phyloP scores from a whole-genome alignment of 257 asterid genomes.

The Jaltomata sinuosa region DNA sequence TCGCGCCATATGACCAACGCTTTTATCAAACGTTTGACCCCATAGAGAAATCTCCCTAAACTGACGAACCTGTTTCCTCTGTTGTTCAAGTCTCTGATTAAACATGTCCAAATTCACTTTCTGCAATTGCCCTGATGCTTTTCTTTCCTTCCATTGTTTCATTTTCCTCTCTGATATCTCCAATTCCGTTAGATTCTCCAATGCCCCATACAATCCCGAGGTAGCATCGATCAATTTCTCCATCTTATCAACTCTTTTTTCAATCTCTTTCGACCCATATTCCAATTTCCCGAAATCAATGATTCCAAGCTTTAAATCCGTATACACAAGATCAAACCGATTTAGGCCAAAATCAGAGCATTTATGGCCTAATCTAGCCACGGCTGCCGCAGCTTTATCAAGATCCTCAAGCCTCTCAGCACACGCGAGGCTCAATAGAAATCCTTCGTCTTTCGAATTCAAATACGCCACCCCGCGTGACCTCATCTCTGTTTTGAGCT shows the following conservation, averaged over 20 bases:
- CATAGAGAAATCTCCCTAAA: conserved; percentile 53
- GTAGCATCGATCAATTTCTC: conserved; percentile 44
- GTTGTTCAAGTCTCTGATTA: conserved; percentile 37
- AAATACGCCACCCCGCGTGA: conserved; percentile 51
- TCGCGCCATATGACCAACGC: conserved; percentile 50
- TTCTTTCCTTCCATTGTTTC: conserved; percentile 27
- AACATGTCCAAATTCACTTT: conserved; percentile 28
- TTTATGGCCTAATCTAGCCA: conserved; percentile 52
- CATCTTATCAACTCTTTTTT: conserved; percentile 40
- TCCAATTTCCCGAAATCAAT: conserved; percentile 24
- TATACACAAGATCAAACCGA: conserved; percentile 39
- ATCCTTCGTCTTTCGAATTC: conserved; percentile 51
- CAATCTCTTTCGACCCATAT: conserved; percentile 42
- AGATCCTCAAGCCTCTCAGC: conserved; percentile 76
- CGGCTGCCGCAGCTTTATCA: conserved; percentile 45
- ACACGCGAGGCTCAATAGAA: conserved; percentile 51
- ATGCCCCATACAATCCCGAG: conserved; percentile 32
- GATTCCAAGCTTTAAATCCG: conserved; percentile 47
- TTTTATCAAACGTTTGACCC: conserved; percentile 50
- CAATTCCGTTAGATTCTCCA: conserved; percentile 46
- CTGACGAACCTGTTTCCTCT: conserved; percentile 43
- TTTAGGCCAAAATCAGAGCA: conserved; percentile 47
- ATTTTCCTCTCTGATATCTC: conserved; percentile 42
- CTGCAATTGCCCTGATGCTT: conserved; percentile 7
- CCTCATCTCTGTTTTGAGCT: conserved; percentile 25